A percentile compares a stretch with the other conserved stretches of the same genome.
Conservation (phyloP, 176 grass and related monocot species). For the Cymbopogon citratus region DNA sequence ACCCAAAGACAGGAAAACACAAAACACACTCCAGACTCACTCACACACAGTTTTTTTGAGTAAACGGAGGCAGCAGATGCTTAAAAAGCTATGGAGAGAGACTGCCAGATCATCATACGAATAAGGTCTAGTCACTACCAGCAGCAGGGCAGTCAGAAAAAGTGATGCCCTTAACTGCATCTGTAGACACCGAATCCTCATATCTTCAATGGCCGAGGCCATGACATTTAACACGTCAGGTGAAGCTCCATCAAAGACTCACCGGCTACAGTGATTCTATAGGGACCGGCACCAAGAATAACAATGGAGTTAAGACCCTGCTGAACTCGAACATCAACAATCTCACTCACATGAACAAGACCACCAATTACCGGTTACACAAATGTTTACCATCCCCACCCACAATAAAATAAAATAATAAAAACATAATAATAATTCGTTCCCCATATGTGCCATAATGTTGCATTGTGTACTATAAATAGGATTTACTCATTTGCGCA, state of each 20-base stretch:
- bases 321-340: background rate
- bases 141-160: background rate
- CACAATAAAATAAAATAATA: background rate
- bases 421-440: no score
- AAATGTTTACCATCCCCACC: background rate
- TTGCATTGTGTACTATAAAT: background rate
- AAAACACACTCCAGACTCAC: background rate
- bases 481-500: background rate
- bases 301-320: no score
- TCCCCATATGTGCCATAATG: no score
- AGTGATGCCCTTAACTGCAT: background rate
- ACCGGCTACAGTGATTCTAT: no score
- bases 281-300: no score
- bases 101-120: background rate
- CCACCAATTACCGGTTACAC: background rate
- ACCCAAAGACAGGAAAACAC: background rate
- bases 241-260: no score
- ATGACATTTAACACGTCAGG: no score
- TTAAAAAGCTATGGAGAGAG: background rate
- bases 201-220: background rate
- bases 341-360: background rate
- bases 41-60: background rate
- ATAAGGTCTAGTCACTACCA: background rate
- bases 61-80: background rate
- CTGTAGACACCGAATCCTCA: background rate